A percentile compares a stretch with the other conserved stretches of the same genome.
Conservation (phyloP, 306 rosid species). For the Notholithocarpus densiflorus region DNA sequence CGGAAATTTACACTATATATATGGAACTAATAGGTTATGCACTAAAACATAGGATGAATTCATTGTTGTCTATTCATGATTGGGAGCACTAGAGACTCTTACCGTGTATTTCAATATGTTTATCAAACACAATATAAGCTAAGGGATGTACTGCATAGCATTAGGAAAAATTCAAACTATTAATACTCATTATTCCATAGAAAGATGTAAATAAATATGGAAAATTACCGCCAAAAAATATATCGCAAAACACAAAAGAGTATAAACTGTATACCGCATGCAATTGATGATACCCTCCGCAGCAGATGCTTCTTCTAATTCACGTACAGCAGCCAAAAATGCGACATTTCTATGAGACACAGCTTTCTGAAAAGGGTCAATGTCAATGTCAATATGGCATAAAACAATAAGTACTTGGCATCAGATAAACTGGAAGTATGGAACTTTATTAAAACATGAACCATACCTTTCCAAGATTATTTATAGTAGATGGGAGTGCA, state of each 20-base stretch:
- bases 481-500: constrained; percentile 39
- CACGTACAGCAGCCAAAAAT: constrained; percentile 45
- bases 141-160: not conserved
- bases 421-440: not conserved
- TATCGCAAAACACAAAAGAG: not conserved
- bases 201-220: not conserved
- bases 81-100: not conserved
- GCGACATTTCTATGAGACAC: constrained; percentile 43
- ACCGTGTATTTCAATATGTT: not conserved
- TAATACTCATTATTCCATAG: not conserved
- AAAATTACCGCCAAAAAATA: not conserved
- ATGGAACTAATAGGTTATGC: not conserved
- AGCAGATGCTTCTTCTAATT: constrained; percentile 69
- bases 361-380: constrained; percentile 46
- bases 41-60: not conserved
- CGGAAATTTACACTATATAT: not conserved
- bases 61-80: not conserved
- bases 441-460: not conserved
- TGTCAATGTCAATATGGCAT: not conserved
- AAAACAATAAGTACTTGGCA: not conserved
- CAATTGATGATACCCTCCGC: constrained; percentile 49
- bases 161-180: not conserved
- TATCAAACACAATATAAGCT: not conserved
- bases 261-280: constrained; percentile 48
- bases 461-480: constrained; percentile 61